Conservation (phyloP, 2,329 filamentous ascomycete genomes). For the Nothophaeocryptopus gaeumannii region DNA sequence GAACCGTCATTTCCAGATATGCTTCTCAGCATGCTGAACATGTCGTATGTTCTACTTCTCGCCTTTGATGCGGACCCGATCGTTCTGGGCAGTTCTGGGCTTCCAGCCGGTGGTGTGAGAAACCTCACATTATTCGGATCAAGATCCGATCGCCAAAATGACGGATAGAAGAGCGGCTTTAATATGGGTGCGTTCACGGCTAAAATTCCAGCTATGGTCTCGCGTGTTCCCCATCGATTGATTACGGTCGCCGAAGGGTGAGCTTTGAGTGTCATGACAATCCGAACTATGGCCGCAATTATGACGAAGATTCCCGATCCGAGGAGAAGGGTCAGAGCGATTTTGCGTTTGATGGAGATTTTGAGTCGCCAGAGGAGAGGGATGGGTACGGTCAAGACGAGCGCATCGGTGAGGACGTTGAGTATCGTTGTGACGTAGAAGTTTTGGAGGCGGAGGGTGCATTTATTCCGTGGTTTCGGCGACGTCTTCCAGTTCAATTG, state of each 20-base stretch:
- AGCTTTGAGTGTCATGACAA: conserved; percentile 30
- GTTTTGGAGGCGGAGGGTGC: conserved; percentile 1
- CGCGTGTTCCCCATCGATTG: conserved; percentile 39
- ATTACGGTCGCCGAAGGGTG: conserved; percentile 34
- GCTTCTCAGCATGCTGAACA: too few species aligned
- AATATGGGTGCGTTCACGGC: conserved; percentile 37
- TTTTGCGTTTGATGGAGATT: conserved; percentile 33
- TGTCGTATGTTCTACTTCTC: too few species aligned
- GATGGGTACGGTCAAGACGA: conserved; percentile 34
- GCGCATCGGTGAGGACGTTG: conserved; percentile 35
- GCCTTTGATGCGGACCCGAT: too few species aligned
- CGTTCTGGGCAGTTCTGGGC: too few species aligned
- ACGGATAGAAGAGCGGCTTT: conserved; percentile 1
- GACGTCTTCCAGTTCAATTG: conserved; percentile 31
- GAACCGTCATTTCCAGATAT: too few species aligned
- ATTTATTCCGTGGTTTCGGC: conserved; percentile 20
- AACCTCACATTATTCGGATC: not conserved
- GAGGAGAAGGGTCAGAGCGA: conserved; percentile 35
- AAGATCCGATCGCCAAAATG: conserved; percentile 5
- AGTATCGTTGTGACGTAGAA: conserved; percentile 33
- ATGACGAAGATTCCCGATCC: conserved; percentile 40
- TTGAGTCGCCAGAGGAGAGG: conserved; percentile 36
- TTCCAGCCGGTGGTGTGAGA: too few species aligned
- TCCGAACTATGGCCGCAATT: conserved; percentile 34
- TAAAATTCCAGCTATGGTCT: conserved; percentile 37